A percentile compares a stretch with the other conserved stretches of the same genome.
Evolutionary conservation across 2,329 filamentous ascomycete species (phyloP).

Genomic region (Ascochyta viciae-villosae): DNA sequence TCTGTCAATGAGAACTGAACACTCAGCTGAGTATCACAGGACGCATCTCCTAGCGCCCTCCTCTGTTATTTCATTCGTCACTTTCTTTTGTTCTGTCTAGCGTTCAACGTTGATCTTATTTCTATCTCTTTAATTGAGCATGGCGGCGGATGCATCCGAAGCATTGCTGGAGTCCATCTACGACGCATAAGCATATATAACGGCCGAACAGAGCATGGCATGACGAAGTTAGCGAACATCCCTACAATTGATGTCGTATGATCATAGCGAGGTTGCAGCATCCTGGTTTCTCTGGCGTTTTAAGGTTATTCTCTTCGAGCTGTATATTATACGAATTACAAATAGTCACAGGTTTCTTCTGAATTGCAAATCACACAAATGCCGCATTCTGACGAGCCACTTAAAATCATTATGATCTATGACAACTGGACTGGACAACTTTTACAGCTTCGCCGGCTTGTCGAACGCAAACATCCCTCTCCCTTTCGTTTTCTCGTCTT

Average conservation of each 20-base stretch:
- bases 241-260: conserved; percentile 2
- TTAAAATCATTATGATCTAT: neutral
- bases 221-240: conserved; percentile 19
- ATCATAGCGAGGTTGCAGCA: conserved; percentile 1
- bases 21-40: neutral
- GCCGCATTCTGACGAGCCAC: neutral
- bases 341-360: neutral
- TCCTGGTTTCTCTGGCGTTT: conserved; percentile 1
- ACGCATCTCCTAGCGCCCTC: neutral
- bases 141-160: conserved; percentile 8
- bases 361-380: neutral
- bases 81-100: neutral
- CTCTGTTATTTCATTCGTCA: neutral
- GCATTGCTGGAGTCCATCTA: conserved; percentile 15
- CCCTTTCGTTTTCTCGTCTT: conserved; percentile 35
- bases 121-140: conserved; percentile 12
- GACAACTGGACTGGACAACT: neutral
- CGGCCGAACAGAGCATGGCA: conserved; percentile 18
- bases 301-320: neutral
- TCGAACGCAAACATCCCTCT: conserved; percentile 41
- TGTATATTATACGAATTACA: conserved; percentile 11
- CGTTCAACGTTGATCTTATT: conserved; percentile 1
- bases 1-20: conserved; percentile 17
- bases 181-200: conserved; percentile 15
- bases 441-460: conserved; percentile 18